Percentiles rank a stretch among this genome's conserved stretches.
phyloP scores from a whole-genome alignment of 495 filamentous ascomycete species.

The Lichenothelia convexa region DNA sequence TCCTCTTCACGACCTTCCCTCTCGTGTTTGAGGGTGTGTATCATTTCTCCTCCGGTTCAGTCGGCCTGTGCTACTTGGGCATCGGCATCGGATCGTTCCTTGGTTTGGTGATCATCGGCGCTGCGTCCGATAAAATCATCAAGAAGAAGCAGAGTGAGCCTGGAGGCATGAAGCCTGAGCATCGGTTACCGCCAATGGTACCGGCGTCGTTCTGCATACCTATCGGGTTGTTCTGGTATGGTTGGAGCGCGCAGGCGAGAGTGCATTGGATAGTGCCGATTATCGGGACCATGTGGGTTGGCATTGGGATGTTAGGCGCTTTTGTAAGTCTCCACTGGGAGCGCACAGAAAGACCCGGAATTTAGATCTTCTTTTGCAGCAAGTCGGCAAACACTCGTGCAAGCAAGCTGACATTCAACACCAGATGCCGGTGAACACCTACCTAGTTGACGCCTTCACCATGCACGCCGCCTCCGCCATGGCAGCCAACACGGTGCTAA shows the following conservation, averaged over 20 bases:
- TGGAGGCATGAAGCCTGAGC: slow-evolving; percentile 16
- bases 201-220: slow-evolving; percentile 12
- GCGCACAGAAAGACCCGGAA: too few relatives aligned
- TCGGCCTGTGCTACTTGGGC: slow-evolving; percentile 19
- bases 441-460: slow-evolving; percentile 19
- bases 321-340: slow-evolving; percentile 8
- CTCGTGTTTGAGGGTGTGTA: slow-evolving; percentile 39
- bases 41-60: slow-evolving; percentile 12
- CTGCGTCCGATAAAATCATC: slow-evolving; percentile 10
- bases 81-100: slow-evolving; percentile 14
- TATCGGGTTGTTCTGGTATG: slow-evolving; percentile 20
- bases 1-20: slow-evolving; percentile 61
- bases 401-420: too few relatives aligned
- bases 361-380: slow-evolving; percentile 1
- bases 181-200: slow-evolving; percentile 12
- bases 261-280: slow-evolving; percentile 19
- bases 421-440: slow-evolving; percentile 21
- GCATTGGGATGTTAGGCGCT: slow-evolving; percentile 16
- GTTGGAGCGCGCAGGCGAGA: slow-evolving; percentile 16
- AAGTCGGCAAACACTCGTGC: neutral
- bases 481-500: slow-evolving; percentile 21
- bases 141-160: slow-evolving; percentile 5
- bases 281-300: slow-evolving; percentile 13
- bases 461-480: slow-evolving; percentile 21
- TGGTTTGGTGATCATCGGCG: slow-evolving; percentile 13